Conservation (phyloP, 306 rosid species). For the Datisca glomerata region DNA sequence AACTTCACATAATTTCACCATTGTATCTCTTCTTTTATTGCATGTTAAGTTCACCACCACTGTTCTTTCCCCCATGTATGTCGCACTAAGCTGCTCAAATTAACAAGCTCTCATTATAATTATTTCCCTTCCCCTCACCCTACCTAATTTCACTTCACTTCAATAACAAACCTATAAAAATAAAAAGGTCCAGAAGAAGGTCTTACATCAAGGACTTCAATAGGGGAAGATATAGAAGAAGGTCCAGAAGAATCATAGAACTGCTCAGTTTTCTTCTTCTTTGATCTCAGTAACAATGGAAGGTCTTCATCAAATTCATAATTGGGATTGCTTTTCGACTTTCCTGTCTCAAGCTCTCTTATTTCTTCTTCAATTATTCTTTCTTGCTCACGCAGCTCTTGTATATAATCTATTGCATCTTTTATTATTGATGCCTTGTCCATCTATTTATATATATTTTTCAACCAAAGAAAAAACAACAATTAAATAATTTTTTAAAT, state of each 20-base stretch:
- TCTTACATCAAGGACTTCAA: slow-evolving; percentile 67
- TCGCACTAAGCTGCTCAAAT: slow-evolving; percentile 46
- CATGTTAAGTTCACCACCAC: slow-evolving; percentile 72
- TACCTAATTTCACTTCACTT: neutral
- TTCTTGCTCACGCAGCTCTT: slow-evolving; percentile 65
- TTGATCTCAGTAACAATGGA: slow-evolving; percentile 36
- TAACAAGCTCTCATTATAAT: neutral
- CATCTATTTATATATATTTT: slow-evolving; percentile 34
- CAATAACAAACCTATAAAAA: neutral
- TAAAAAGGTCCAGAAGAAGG: neutral
- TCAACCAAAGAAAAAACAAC: neutral
- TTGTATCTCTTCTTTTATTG: slow-evolving; percentile 52
- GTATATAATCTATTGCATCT: slow-evolving; percentile 84
- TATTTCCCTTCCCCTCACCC: neutral
- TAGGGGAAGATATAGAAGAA: slow-evolving; percentile 24
- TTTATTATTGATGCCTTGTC: slow-evolving; percentile 91
- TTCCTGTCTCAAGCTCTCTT: slow-evolving; percentile 53
- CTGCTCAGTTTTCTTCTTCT: slow-evolving; percentile 40
- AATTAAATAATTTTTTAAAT: neutral
- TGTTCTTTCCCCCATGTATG: slow-evolving; percentile 69
- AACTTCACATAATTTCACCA: slow-evolving; percentile 67
- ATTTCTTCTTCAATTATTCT: slow-evolving; percentile 59
- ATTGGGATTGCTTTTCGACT: neutral
- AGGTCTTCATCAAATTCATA: neutral
- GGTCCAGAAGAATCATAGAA: neutral